Conservation (phyloP, 2,329 filamentous ascomycete genomes). For the Neofusicoccum kwambonambiense region DNA sequence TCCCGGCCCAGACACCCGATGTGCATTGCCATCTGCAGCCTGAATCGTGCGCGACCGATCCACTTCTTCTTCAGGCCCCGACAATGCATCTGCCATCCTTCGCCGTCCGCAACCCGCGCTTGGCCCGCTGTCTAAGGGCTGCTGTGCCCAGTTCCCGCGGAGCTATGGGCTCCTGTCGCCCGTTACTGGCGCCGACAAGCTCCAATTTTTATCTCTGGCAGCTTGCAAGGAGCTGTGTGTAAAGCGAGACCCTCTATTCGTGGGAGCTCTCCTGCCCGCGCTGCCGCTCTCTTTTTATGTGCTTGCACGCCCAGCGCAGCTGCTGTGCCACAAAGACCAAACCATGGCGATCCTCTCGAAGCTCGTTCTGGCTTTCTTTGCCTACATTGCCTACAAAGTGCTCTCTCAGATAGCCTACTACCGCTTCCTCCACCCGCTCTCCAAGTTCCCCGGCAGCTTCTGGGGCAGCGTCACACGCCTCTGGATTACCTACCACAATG, state of each 20-base stretch:
- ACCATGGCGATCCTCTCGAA: conserved; percentile 14
- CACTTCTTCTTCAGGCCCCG: conserved; percentile 11
- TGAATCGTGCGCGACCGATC: conserved; percentile 5
- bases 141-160: background rate
- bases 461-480: conserved; percentile 53
- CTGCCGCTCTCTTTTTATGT: conserved; percentile 4
- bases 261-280: background rate
- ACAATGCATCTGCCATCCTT: background rate
- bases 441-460: conserved; percentile 55
- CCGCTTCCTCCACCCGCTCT: conserved; percentile 52
- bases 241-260: conserved; percentile 4
- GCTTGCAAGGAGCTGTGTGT: background rate
- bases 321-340: background rate
- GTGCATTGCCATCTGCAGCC: background rate
- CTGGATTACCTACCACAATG: conserved; percentile 55
- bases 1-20: background rate
- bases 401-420: conserved; percentile 42
- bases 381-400: conserved; percentile 21
- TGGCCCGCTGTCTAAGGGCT: background rate
- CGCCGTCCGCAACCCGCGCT: background rate
- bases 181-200: conserved; percentile 1
- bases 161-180: conserved; percentile 7
- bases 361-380: conserved; percentile 17
- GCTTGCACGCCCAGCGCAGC: background rate
- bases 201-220: conserved; percentile 1